A percentile compares a stretch with the other conserved stretches of the same genome.
These are phyloP conservation scores for Ceratobasidium sp. DNA, from an alignment of 1,284 basidiomycete species.

Conservation along the genomic window DNA sequence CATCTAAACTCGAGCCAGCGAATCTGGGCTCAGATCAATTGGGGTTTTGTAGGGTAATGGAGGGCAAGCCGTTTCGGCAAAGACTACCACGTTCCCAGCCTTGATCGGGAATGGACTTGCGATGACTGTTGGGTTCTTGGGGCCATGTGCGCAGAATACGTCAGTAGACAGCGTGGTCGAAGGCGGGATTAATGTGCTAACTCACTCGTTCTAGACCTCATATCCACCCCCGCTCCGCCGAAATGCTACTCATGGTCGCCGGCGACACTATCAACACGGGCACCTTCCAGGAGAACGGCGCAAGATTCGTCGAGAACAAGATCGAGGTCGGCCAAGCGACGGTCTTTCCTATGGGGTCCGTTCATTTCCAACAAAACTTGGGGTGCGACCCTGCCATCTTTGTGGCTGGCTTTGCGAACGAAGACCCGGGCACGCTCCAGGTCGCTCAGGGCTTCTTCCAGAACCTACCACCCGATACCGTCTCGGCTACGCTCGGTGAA, in stretches of 20 bases:
- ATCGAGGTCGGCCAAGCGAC: slow-evolving; percentile 39
- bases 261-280: slow-evolving; percentile 39
- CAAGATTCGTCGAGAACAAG: slow-evolving; percentile 29
- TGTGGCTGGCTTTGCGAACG: slow-evolving; percentile 42
- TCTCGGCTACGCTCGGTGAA: slow-evolving; percentile 38
- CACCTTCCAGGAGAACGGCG: slow-evolving; percentile 39
- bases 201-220: slow-evolving; percentile 17
- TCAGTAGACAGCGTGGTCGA: not conserved
- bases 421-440: slow-evolving; percentile 40
- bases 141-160: slow-evolving; percentile 40
- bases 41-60: slow-evolving; percentile 30
- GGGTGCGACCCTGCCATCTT: slow-evolving; percentile 42
- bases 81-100: slow-evolving; percentile 37
- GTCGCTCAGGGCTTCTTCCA: slow-evolving; percentile 40
- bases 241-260: slow-evolving; percentile 22
- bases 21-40: not conserved
- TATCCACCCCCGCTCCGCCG: slow-evolving; percentile 33
- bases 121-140: slow-evolving; percentile 37
- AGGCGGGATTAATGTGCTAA: not conserved
- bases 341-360: slow-evolving; percentile 34
- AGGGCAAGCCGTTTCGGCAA: slow-evolving; percentile 38
- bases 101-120: slow-evolving; percentile 30
- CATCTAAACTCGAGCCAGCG: not conserved
- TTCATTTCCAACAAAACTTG: slow-evolving; percentile 46
- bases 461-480: slow-evolving; percentile 40